These are phyloP conservation scores for Gossypium trilobum DNA, from an alignment of 441 rosid species.

Conservation along the genomic window DNA sequence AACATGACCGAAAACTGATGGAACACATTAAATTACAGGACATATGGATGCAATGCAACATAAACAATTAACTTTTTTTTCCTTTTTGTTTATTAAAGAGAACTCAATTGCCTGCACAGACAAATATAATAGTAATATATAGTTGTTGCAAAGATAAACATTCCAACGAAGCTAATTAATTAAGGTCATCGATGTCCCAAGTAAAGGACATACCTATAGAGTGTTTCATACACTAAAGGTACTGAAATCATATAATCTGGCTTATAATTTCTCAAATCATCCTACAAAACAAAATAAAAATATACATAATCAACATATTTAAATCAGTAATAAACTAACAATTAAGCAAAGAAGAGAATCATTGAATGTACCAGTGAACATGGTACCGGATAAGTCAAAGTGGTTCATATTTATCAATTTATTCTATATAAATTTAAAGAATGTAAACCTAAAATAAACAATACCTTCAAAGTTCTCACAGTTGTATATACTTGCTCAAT, in stretches of 20 bases:
- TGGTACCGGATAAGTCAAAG: background rate
- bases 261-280: slow-evolving; percentile 67
- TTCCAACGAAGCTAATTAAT: no score
- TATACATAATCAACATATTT: background rate
- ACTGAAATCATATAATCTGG: slow-evolving; percentile 82
- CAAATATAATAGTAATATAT: no score
- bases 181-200: background rate
- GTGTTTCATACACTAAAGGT: slow-evolving; percentile 87
- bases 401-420: background rate
- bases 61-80: background rate
- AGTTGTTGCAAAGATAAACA: no score
- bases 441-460: background rate
- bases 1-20: background rate
- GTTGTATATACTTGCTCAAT: slow-evolving; percentile 77
- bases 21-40: background rate
- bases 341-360: background rate
- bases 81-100: no score
- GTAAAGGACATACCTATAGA: slow-evolving; percentile 57
- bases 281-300: slow-evolving; percentile 31
- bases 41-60: background rate
- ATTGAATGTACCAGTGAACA: background rate
- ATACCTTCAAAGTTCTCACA: slow-evolving; percentile 69
- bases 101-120: no score
- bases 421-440: background rate
- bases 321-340: background rate